Evolutionary conservation across 805 yeast species (phyloP).

Genomic region (Debaryomyces maramus): DNA sequence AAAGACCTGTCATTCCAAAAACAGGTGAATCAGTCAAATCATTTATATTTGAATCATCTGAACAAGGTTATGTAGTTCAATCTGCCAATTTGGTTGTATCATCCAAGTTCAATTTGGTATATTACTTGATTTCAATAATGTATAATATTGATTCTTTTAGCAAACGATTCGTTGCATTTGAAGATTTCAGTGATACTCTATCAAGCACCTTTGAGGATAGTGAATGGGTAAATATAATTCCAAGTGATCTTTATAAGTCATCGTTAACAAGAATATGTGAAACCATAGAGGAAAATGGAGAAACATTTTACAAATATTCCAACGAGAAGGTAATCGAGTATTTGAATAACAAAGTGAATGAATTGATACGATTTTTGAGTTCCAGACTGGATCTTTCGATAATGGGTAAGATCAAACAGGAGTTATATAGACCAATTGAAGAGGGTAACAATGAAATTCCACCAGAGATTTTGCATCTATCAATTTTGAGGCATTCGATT

Average conservation of each 20-base stretch:
- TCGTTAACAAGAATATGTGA: conserved; percentile 32
- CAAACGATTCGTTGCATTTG: conserved; percentile 35
- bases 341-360: conserved; percentile 38
- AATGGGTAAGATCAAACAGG: conserved; percentile 17
- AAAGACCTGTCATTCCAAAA: conserved; percentile 22
- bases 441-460: conserved; percentile 31
- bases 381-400: conserved; percentile 15
- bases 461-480: conserved; percentile 30
- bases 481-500: conserved; percentile 43
- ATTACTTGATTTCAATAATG: conserved; percentile 39
- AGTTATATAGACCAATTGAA: conserved; percentile 16
- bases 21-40: conserved; percentile 43
- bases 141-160: conserved; percentile 21
- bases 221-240: conserved; percentile 26
- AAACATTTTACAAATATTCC: conserved; percentile 42
- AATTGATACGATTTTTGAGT: conserved; percentile 17
- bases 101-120: conserved; percentile 41
- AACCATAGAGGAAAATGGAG: conserved; percentile 31
- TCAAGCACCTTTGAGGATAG: conserved; percentile 26
- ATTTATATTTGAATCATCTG: conserved; percentile 25
- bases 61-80: conserved; percentile 40
- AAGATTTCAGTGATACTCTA: conserved; percentile 45
- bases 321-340: conserved; percentile 35
- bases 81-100: conserved; percentile 40
- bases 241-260: conserved; percentile 19